phyloP scores from a whole-genome alignment of 2,329 filamentous ascomycete genomes.

The Dothistroma septosporum region DNA sequence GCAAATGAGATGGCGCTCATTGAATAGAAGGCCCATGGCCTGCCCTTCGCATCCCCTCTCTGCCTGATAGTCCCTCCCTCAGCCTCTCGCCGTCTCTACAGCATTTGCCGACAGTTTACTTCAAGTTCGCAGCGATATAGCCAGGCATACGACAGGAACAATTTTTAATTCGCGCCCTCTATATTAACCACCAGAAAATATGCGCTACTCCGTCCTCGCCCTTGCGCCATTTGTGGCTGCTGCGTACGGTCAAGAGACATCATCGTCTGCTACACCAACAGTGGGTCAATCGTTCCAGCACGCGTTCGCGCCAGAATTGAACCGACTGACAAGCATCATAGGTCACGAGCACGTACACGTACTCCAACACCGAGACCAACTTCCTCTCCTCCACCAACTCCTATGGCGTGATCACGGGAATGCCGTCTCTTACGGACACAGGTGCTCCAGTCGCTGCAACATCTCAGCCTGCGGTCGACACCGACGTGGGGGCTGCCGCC shows the following conservation, averaged over 20 bases:
- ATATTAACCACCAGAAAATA: not conserved
- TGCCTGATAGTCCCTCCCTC: not conserved
- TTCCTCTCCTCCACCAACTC: constrained; percentile 49
- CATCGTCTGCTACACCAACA: constrained; percentile 12
- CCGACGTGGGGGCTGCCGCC: constrained; percentile 26
- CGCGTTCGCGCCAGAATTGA: constrained; percentile 3
- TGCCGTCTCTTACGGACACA: constrained; percentile 40
- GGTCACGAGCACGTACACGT: constrained; percentile 26
- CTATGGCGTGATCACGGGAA: constrained; percentile 48
- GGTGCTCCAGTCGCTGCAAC: constrained; percentile 22
- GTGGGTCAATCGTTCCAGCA: constrained; percentile 1
- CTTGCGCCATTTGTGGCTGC: constrained; percentile 42
- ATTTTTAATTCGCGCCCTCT: not conserved
- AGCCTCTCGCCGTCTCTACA: not conserved
- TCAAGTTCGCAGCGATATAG: not conserved
- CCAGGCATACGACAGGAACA: not conserved
- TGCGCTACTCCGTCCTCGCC: constrained; percentile 38
- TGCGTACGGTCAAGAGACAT: constrained; percentile 37
- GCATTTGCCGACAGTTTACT: not conserved
- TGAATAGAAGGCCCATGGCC: not conserved
- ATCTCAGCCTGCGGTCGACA: constrained; percentile 19
- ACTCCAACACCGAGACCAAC: constrained; percentile 43
- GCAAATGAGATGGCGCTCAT: not conserved
- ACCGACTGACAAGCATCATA: constrained; percentile 7
- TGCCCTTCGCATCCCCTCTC: not conserved